Evolutionary conservation across 192 early-diverging fungal species (phyloP).

Genomic region (Coemansia sp.): DNA sequence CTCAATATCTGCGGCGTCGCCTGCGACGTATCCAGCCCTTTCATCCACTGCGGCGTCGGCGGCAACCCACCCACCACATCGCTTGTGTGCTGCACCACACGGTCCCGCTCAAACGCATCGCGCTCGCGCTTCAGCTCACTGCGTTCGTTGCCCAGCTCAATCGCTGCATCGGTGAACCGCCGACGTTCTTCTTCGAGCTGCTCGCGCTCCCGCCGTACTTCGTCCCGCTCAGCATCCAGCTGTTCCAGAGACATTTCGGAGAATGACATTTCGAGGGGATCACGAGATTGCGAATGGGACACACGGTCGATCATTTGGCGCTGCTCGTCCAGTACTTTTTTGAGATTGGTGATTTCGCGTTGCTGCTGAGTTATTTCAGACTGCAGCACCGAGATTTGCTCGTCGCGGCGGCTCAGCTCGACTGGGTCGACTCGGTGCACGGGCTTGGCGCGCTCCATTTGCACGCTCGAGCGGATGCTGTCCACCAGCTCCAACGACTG

Average conservation of each 20-base stretch:
- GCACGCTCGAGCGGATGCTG: constrained; percentile 16
- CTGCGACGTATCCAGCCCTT: constrained; percentile 27
- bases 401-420: constrained; percentile 55
- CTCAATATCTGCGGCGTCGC: constrained; percentile 38
- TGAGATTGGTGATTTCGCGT: constrained; percentile 23
- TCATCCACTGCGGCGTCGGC: constrained; percentile 51
- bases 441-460: constrained; percentile 16
- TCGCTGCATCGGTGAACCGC: constrained; percentile 69
- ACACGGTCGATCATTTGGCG: constrained; percentile 31
- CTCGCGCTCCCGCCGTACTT: constrained; percentile 49
- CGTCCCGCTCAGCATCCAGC: constrained; percentile 49
- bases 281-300: constrained; percentile 14
- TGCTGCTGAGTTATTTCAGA: constrained; percentile 24
- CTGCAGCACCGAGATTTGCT: constrained; percentile 52
- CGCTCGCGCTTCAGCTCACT: constrained; percentile 44
- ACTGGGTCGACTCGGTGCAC: constrained; percentile 6
- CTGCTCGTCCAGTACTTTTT: constrained; percentile 38
- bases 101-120: constrained; percentile 23
- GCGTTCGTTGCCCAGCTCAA: constrained; percentile 69
- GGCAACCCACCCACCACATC: constrained; percentile 38
- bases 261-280: constrained; percentile 40
- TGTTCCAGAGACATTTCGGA: constrained; percentile 52
- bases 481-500: constrained; percentile 43
- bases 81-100: constrained; percentile 7
- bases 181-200: constrained; percentile 64